These are phyloP conservation scores for Talaromyces wortmannii DNA, from an alignment of 495 filamentous ascomycete genomes.

Conservation along the genomic window DNA sequence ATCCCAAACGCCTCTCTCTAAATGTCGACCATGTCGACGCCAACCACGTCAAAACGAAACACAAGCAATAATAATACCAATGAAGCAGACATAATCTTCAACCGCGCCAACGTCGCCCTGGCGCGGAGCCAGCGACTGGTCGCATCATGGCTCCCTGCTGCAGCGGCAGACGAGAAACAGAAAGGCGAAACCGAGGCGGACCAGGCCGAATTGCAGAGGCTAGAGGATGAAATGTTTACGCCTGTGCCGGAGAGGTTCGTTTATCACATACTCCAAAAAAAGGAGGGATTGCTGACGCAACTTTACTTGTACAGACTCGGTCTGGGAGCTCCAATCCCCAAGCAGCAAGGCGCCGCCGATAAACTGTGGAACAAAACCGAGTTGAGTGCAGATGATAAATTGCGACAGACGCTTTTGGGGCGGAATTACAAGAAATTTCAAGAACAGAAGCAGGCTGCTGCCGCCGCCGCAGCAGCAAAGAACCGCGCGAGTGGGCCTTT, in stretches of 20 bases:
- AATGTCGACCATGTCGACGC: too few relatives aligned
- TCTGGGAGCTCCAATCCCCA: slow-evolving; percentile 37
- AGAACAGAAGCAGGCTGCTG: slow-evolving; percentile 14
- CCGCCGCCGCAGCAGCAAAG: slow-evolving; percentile 6
- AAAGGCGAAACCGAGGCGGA: slow-evolving; percentile 23
- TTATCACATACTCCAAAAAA: background rate
- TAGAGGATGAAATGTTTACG: slow-evolving; percentile 45
- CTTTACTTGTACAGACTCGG: slow-evolving; percentile 26
- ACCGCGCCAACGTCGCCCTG: slow-evolving; percentile 41
- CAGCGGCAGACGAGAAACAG: slow-evolving; percentile 29
- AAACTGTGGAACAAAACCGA: slow-evolving; percentile 33
- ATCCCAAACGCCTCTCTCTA: too few relatives aligned
- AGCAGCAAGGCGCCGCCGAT: slow-evolving; percentile 22
- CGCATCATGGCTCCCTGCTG: slow-evolving; percentile 46
- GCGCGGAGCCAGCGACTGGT: slow-evolving; percentile 45
- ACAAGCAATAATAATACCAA: slow-evolving; percentile 1
- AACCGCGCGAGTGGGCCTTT: background rate
- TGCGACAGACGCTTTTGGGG: slow-evolving; percentile 43
- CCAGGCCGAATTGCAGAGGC: slow-evolving; percentile 34
- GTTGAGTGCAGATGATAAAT: slow-evolving; percentile 33
- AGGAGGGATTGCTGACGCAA: background rate
- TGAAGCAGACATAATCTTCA: slow-evolving; percentile 42
- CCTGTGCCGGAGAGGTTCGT: slow-evolving; percentile 45
- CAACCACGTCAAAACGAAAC: background rate
- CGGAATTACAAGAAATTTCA: slow-evolving; percentile 36